These are phyloP conservation scores for Daedaleopsis nitida DNA, from an alignment of 768 basidiomycete species.

Conservation along the genomic window DNA sequence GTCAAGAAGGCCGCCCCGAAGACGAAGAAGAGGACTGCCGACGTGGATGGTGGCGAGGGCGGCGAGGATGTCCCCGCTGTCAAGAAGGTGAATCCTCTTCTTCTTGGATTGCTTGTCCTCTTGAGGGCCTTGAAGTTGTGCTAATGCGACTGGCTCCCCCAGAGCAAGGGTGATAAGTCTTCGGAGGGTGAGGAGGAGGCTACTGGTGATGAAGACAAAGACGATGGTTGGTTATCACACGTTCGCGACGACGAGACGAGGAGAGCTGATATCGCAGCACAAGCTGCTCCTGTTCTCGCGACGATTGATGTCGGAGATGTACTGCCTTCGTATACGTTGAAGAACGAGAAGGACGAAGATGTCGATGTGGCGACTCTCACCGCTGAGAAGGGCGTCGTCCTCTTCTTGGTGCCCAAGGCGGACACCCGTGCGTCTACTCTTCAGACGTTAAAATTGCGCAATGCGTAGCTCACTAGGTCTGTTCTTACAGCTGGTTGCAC, in stretches of 20 bases:
- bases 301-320: slow-evolving; percentile 71
- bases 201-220: slow-evolving; percentile 5
- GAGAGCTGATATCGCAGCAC: not conserved
- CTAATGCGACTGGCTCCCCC: not conserved
- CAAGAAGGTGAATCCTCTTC: slow-evolving; percentile 25
- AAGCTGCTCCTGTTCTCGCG: slow-evolving; percentile 23
- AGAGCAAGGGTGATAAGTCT: slow-evolving; percentile 20
- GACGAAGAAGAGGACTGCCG: slow-evolving; percentile 39
- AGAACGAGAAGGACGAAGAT: slow-evolving; percentile 86
- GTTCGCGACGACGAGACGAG: not conserved
- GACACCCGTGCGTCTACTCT: slow-evolving; percentile 62
- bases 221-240: not conserved
- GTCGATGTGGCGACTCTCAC: slow-evolving; percentile 66
- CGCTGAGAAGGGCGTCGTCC: slow-evolving; percentile 71
- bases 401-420: slow-evolving; percentile 85
- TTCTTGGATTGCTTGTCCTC: not conserved
- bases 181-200: slow-evolving; percentile 5
- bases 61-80: slow-evolving; percentile 17
- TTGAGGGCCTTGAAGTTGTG: not conserved
- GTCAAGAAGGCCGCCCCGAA: slow-evolving; percentile 28
- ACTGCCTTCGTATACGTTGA: slow-evolving; percentile 72
- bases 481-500: slow-evolving; percentile 77
- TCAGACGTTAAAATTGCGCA: not conserved
- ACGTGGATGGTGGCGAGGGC: slow-evolving; percentile 29
- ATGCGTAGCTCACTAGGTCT: not conserved